These are phyloP conservation scores for Truncatella angustata DNA, from an alignment of 2,329 filamentous ascomycete genomes.

Conservation along the genomic window DNA sequence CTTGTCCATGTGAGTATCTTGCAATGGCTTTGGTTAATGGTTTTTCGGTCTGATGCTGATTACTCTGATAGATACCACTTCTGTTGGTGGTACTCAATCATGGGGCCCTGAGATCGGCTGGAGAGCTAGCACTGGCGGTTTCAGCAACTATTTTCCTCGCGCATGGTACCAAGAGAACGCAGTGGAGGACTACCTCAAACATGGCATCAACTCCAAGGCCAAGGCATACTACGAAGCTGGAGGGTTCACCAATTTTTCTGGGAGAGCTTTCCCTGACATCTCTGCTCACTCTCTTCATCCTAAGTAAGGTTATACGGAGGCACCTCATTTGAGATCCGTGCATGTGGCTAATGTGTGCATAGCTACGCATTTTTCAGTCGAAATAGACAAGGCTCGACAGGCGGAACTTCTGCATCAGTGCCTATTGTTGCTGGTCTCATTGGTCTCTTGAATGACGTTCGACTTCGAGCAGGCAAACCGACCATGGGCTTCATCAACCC, in stretches of 20 bases:
- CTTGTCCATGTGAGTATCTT: constrained; percentile 33
- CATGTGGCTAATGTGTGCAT: not conserved
- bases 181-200: constrained; percentile 40
- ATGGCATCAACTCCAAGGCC: constrained; percentile 10
- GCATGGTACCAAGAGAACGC: constrained; percentile 43
- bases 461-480: constrained; percentile 6
- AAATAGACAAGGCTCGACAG: constrained; percentile 11
- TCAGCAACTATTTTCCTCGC: constrained; percentile 46
- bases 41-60: not conserved
- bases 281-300: constrained; percentile 16
- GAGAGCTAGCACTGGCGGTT: constrained; percentile 38
- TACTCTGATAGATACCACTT: constrained; percentile 18
- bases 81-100: constrained; percentile 20
- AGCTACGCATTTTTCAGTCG: constrained; percentile 15
- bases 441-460: constrained; percentile 18
- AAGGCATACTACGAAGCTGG: constrained; percentile 16
- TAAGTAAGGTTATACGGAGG: constrained; percentile 11
- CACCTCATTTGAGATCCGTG: not conserved
- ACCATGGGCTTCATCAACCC: constrained; percentile 15
- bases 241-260: constrained; percentile 16
- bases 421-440: constrained; percentile 21
- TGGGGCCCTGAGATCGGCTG: constrained; percentile 21
- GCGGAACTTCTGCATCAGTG: constrained; percentile 18
- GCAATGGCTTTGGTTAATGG: not conserved
- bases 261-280: constrained; percentile 32